Percentiles rank a stretch among this genome's conserved stretches.
phyloP scores from a whole-genome alignment of 2,329 filamentous ascomycete genomes.

The Samsoniella hepiali region DNA sequence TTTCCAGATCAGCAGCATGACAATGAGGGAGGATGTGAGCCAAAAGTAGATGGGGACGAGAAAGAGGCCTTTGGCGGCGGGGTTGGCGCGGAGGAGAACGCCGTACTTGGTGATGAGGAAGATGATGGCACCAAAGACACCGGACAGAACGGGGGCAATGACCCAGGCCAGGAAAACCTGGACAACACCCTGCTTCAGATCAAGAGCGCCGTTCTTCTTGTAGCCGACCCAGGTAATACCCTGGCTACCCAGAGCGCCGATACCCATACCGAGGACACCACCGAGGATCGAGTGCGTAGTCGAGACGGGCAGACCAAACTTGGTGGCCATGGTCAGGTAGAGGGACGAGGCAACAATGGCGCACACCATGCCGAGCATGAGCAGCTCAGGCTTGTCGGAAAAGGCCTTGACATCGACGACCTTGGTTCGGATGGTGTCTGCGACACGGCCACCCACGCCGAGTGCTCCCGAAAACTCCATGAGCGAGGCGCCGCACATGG shows the following conservation, averaged over 20 bases:
- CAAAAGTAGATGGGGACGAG: conserved; percentile 56
- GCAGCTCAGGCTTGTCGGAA: conserved; percentile 43
- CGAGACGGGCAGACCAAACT: conserved; percentile 55
- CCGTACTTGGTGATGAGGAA: conserved; percentile 56
- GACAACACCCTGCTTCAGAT: conserved; percentile 48
- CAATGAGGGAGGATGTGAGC: conserved; percentile 51
- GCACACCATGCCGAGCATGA: conserved; percentile 59
- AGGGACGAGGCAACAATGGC: conserved; percentile 50
- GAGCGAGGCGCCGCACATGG: conserved; percentile 54
- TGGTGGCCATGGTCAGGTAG: conserved; percentile 57
- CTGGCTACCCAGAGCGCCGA: conserved; percentile 49
- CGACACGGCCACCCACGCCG: conserved; percentile 57
- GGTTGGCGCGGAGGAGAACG: conserved; percentile 52
- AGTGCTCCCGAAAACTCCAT: conserved; percentile 63
- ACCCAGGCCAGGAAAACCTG: conserved; percentile 61
- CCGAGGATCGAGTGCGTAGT: conserved; percentile 61
- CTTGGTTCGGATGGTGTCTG: conserved; percentile 60
- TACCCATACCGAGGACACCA: conserved; percentile 57
- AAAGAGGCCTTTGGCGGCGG: conserved; percentile 50
- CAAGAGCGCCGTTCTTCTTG: conserved; percentile 34
- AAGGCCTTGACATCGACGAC: conserved; percentile 51
- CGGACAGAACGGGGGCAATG: conserved; percentile 56
- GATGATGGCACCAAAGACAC: conserved; percentile 49
- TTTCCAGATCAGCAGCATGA: conserved; percentile 61
- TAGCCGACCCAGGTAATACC: conserved; percentile 54